Evolutionary conservation across 306 rosid genomes (phyloP), one percentile per base, ranked within the genome.

Genomic region (Mimosa bimucronata): DNA sequence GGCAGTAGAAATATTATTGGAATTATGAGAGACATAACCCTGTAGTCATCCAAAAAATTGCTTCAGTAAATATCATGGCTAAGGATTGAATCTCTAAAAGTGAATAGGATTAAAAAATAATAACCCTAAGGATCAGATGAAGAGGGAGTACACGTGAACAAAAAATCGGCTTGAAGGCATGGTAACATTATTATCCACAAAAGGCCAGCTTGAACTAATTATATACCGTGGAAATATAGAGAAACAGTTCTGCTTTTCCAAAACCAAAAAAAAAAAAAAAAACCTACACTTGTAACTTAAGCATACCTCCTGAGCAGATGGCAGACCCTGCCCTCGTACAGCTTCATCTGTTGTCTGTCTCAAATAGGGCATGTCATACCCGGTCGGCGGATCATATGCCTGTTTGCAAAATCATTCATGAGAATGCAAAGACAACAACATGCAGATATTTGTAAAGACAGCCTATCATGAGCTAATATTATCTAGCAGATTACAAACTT

Each of bases 351-450:
- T 82, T 31, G 88, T 29, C 0, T 97, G 97, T 91, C 98, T 88
- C 79, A 90, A 93, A 85, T 96, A 96, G 71, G 98, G 94, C 40
- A 93, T 87, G 79, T 91, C 94, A 70, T 91, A 96, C 82, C 94
- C 90, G 68, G 87, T 73, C 67, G 92, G 98, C 66, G 92, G 88
- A 86, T 96, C 99, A 23, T 93, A 96, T 9, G 97, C 98, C 99
- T 96, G 91, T 80, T 75, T 73, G 55, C 40, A 79, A 78, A 87
- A 30, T 41, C 37, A 77, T 45, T 44, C 0, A 78, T 89, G 73
- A 84, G 86, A 83, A 81, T 9, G 11, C 29, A 76, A 68, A 58
- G 34, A 64, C 58, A 34, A 61, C 3, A 73, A 67, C 21, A 71
- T 28, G 62, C 55, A 50, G 50, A 65, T 52, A 40, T 44, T 40